Conservation (phyloP, 1,139 yeast species). For the Blastobotrys capitulatus region DNA sequence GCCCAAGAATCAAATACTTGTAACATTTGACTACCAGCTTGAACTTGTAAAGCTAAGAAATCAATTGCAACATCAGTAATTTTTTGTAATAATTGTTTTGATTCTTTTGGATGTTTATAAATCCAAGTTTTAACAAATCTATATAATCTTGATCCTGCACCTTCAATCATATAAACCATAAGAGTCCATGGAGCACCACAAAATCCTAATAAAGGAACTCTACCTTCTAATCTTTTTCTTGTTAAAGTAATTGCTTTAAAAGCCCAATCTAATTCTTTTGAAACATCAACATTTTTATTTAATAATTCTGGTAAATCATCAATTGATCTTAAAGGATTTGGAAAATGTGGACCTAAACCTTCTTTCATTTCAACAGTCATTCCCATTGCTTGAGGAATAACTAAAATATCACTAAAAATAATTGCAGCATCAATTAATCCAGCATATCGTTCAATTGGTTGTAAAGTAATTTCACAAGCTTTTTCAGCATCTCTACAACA, state of each 20-base stretch:
- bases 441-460: conserved; percentile 84
- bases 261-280: conserved; percentile 85
- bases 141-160: conserved; percentile 91
- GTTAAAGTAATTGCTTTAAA: conserved; percentile 87
- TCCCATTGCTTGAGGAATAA: conserved; percentile 98
- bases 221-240: conserved; percentile 73
- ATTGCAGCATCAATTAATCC: conserved; percentile 96
- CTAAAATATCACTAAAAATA: conserved; percentile 90
- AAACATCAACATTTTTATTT: conserved; percentile 56
- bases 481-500: conserved; percentile 90
- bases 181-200: conserved; percentile 99
- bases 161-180: conserved; percentile 95
- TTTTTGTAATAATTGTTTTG: conserved; percentile 68
- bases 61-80: conserved; percentile 88
- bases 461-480: conserved; percentile 91
- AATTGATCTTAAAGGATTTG: conserved; percentile 74
- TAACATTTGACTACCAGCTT: conserved; percentile 96
- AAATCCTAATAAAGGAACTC: conserved; percentile 92
- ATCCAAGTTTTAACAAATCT: conserved; percentile 92
- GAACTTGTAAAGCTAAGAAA: conserved; percentile 88
- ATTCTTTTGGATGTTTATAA: conserved; percentile 65
- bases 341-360: conserved; percentile 92
- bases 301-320: conserved; percentile 55
- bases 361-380: conserved; percentile 92
- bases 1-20: conserved; percentile 99